phyloP scores from a whole-genome alignment of 805 yeast genomes.

The Saccharomycopsis malanga region DNA sequence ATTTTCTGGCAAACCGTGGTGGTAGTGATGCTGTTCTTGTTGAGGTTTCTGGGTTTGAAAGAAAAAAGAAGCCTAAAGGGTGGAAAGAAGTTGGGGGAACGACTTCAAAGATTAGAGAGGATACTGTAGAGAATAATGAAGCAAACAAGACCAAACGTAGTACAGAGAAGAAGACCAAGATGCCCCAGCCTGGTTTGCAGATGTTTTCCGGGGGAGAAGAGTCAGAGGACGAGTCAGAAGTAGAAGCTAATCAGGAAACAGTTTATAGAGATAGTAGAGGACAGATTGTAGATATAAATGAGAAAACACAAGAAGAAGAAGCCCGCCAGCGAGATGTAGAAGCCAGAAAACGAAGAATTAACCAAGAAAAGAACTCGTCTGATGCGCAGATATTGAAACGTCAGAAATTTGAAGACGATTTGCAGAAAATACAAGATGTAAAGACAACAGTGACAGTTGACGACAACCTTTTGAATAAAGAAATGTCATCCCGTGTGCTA shows the following conservation, averaged over 20 bases:
- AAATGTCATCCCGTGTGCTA: constrained; percentile 5
- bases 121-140: too few species aligned
- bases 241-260: constrained; percentile 3
- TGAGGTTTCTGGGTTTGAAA: too few species aligned
- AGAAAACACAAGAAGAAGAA: constrained; percentile 8
- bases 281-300: constrained; percentile 6
- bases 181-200: neutral
- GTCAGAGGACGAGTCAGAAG: constrained; percentile 1
- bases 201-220: neutral
- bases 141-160: too few species aligned
- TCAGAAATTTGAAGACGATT: constrained; percentile 2
- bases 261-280: constrained; percentile 12
- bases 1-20: too few species aligned
- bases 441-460: constrained; percentile 12
- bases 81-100: too few species aligned
- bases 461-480: constrained; percentile 13
- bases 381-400: constrained; percentile 5
- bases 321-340: neutral
- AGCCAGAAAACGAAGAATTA: neutral
- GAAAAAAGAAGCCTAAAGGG: too few species aligned
- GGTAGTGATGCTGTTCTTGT: too few species aligned
- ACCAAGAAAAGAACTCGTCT: neutral
- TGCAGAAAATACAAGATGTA: constrained; percentile 3
- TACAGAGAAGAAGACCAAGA: too few species aligned
- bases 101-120: too few species aligned